Evolutionary conservation across 179 eudicot species (phyloP).

Genomic region (Gypsophila paniculata): DNA sequence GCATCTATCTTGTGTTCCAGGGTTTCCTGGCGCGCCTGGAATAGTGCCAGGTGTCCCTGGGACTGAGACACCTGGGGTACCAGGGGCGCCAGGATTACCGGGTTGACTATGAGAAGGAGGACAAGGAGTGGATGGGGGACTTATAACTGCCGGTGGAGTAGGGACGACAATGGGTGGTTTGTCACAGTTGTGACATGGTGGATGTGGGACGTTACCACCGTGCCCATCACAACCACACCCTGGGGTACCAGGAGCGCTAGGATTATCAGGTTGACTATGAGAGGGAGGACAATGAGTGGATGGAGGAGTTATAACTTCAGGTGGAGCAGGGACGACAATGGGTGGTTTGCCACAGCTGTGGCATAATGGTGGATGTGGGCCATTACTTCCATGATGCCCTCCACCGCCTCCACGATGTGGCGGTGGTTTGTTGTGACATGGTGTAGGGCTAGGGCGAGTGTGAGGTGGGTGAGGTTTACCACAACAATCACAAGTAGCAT

Average conservation of each 20-base stretch:
- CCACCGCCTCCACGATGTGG: constrained; percentile 24
- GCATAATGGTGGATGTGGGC: constrained; percentile 29
- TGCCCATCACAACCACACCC: constrained; percentile 26
- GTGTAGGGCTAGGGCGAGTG: constrained; percentile 15
- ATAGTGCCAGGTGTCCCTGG: constrained; percentile 10
- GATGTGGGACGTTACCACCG: too few species aligned
- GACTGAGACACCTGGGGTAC: constrained; percentile 25
- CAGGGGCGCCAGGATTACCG: constrained; percentile 10
- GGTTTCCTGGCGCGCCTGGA: constrained; percentile 15
- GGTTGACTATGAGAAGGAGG: constrained; percentile 29
- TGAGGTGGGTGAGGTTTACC: constrained; percentile 32
- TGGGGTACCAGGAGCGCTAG: constrained; percentile 13
- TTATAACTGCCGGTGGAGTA: too few species aligned
- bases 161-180: too few species aligned
- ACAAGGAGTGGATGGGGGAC: constrained; percentile 3
- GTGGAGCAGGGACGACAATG: constrained; percentile 16
- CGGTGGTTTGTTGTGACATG: constrained; percentile 29
- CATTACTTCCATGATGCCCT: background rate
- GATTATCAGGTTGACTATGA: constrained; percentile 23
- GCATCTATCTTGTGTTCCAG: constrained; percentile 40
- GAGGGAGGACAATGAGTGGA: constrained; percentile 25
- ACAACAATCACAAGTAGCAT: constrained; percentile 58
- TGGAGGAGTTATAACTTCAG: constrained; percentile 14
- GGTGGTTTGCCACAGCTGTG: constrained; percentile 38
- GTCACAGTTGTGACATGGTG: constrained; percentile 11